phyloP scores from a whole-genome alignment of 1,284 basidiomycete species.

The Papiliotrema terrestris region DNA sequence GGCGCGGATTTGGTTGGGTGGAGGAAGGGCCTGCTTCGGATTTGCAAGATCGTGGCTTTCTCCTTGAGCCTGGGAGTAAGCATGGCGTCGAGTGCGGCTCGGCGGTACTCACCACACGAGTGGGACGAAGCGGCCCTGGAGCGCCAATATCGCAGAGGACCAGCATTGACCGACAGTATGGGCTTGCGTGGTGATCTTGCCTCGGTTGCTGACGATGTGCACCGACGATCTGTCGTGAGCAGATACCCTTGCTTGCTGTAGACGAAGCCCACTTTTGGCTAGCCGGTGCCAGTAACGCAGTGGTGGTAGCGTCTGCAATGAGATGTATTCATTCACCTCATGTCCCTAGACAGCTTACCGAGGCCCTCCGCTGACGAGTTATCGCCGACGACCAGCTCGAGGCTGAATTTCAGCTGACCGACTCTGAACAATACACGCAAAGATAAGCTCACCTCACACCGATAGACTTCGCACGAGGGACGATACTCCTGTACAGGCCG shows the following conservation, averaged over 20 bases:
- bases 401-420: not conserved
- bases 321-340: not conserved
- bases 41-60: not conserved
- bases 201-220: not conserved
- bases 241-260: too few relatives aligned
- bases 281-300: not conserved
- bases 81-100: too few relatives aligned
- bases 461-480: not conserved
- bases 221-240: not conserved
- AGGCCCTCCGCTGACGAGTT: not conserved
- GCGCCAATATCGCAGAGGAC: not conserved
- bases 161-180: not conserved
- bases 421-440: not conserved
- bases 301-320: not conserved
- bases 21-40: not conserved
- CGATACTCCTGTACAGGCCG: not conserved
- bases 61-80: not conserved
- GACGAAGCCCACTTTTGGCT: not conserved
- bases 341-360: not conserved
- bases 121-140: not conserved
- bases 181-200: not conserved
- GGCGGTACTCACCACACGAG: not conserved
- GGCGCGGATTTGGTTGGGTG: not conserved
- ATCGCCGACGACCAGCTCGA: not conserved
- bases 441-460: not conserved